Conservation (phyloP, 257 asterid species). For the Scutellaria baicalensis region DNA sequence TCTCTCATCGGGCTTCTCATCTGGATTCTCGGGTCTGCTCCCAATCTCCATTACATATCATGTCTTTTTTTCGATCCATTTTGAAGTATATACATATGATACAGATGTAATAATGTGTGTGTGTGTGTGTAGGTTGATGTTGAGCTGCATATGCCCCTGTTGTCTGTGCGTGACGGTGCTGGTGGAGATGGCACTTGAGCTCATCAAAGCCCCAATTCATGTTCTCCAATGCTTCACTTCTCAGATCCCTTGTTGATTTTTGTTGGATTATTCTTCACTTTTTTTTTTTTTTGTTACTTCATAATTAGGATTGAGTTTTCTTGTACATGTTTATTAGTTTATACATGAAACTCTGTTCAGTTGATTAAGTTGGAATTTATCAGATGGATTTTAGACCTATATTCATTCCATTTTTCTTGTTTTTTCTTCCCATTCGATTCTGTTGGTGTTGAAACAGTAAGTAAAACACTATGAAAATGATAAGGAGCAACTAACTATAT, state of each 20-base stretch:
- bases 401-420: too few species aligned
- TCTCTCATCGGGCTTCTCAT: constrained; percentile 41
- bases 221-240: constrained; percentile 57
- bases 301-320: not conserved
- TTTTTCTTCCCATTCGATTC: not conserved
- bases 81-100: not conserved
- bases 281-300: not conserved
- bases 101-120: not conserved
- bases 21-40: constrained; percentile 53
- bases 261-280: not conserved
- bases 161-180: constrained; percentile 53
- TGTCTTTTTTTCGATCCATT: not conserved
- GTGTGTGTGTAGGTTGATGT: constrained; percentile 23
- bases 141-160: constrained; percentile 61
- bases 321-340: too few species aligned
- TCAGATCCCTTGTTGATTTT: constrained; percentile 44
- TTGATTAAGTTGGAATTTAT: too few species aligned
- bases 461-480: too few species aligned
- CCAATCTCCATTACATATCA: too few species aligned
- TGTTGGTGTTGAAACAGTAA: not conserved
- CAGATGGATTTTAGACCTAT: too few species aligned
- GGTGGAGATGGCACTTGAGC: constrained; percentile 49
- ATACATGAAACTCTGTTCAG: too few species aligned
- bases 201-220: constrained; percentile 62
- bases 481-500: too few species aligned